Conservation (phyloP, 2,329 filamentous ascomycete genomes). For the Venturia asperata region DNA sequence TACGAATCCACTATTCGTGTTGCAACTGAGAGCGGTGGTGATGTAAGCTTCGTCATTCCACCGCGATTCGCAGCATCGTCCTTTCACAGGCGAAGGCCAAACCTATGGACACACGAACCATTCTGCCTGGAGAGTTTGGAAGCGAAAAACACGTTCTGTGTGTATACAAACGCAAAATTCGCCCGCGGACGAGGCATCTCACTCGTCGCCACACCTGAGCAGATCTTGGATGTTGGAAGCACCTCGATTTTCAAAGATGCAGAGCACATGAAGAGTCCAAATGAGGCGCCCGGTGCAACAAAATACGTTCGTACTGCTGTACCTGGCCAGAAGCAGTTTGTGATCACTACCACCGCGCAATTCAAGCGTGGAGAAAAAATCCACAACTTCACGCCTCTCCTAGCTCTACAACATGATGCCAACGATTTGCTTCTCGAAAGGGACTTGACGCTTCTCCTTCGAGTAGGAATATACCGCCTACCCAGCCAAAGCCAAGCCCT, state of each 20-base stretch:
- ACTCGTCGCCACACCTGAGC: constrained; percentile 9
- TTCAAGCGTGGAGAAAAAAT: constrained; percentile 16
- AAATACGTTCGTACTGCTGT: neutral
- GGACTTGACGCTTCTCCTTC: neutral
- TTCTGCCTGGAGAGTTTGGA: constrained; percentile 15
- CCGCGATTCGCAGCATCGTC: neutral
- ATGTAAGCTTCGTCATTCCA: neutral
- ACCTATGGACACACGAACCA: constrained; percentile 18
- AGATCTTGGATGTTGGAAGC: neutral
- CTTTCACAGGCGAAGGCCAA: neutral
- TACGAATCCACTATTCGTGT: neutral
- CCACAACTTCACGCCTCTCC: constrained; percentile 16
- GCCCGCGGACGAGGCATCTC: constrained; percentile 18
- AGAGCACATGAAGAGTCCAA: neutral
- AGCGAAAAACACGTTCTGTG: constrained; percentile 16
- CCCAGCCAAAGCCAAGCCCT: constrained; percentile 8
- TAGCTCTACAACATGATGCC: neutral
- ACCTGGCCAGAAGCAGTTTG: constrained; percentile 7
- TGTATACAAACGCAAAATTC: constrained; percentile 18
- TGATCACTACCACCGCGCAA: neutral
- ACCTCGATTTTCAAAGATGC: constrained; percentile 7
- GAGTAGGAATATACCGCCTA: constrained; percentile 5
- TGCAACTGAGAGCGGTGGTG: neutral
- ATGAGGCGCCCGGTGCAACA: neutral
- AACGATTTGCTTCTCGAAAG: neutral